These are phyloP conservation scores for Phlebiopsis gigantea DNA, from an alignment of 768 basidiomycete species.

Conservation along the genomic window DNA sequence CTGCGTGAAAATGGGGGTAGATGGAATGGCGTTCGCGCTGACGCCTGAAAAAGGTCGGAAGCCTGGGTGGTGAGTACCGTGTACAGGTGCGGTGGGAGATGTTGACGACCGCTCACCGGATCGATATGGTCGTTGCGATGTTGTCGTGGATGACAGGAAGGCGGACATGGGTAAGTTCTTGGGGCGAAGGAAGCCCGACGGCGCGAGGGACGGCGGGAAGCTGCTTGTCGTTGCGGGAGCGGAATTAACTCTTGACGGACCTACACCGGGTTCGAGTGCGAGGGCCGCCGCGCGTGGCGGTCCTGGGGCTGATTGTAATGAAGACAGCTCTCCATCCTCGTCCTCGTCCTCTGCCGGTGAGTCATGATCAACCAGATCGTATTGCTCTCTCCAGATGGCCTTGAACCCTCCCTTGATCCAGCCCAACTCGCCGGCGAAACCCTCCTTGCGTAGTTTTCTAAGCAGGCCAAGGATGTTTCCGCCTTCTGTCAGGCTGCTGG, in stretches of 20 bases:
- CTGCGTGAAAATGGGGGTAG: conserved; percentile 10
- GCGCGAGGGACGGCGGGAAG: not conserved
- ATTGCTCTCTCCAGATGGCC: conserved; percentile 51
- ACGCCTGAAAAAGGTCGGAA: not conserved
- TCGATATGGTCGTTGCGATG: conserved; percentile 5
- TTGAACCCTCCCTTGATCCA: conserved; percentile 87
- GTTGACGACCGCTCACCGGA: conserved; percentile 6
- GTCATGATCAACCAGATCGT: conserved; percentile 46
- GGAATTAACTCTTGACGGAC: conserved; percentile 12
- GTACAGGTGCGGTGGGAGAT: not conserved
- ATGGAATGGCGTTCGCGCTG: conserved; percentile 5
- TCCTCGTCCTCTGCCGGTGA: conserved; percentile 47
- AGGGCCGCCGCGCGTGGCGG: not conserved
- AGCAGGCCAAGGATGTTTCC: conserved; percentile 70
- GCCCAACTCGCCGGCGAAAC: conserved; percentile 56
- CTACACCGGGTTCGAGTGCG: not conserved
- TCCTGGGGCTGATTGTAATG: not conserved
- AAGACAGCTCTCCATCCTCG: conserved; percentile 33
- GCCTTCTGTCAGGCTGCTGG: conserved; percentile 45
- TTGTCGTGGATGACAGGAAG: conserved; percentile 47
- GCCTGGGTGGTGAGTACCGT: not conserved
- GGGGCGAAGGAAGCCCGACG: conserved; percentile 39
- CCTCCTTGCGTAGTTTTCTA: conserved; percentile 65
- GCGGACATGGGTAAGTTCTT: conserved; percentile 59
- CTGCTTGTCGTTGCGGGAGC: conserved; percentile 11